Evolutionary conservation across 2,329 filamentous ascomycete genomes (phyloP).

Genomic region (Fusarium clavum): DNA sequence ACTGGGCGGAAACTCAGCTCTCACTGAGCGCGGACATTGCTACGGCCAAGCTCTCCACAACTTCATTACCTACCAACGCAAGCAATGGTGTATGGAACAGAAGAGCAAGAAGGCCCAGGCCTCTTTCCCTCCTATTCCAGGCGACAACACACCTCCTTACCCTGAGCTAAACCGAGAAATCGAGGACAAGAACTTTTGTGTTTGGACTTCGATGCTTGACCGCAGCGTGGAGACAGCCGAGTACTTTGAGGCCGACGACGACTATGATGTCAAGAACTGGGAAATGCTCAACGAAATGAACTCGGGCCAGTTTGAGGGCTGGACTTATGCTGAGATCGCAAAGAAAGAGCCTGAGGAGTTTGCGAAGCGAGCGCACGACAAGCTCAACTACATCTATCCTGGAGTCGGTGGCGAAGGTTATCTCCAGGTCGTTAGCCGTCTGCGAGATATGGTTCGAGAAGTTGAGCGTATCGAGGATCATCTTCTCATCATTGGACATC

Average conservation of each 20-base stretch:
- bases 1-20: constrained; percentile 88
- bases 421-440: constrained; percentile 93
- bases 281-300: constrained; percentile 98
- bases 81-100: constrained; percentile 85
- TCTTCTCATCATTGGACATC: constrained; percentile 90
- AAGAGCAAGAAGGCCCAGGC: constrained; percentile 79
- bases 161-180: constrained; percentile 80
- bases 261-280: constrained; percentile 97
- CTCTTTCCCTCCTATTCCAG: constrained; percentile 88
- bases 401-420: constrained; percentile 97
- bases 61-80: constrained; percentile 85
- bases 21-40: constrained; percentile 81
- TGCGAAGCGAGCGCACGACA: constrained; percentile 80
- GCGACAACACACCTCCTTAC: constrained; percentile 94
- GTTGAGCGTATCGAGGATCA: constrained; percentile 98
- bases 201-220: constrained; percentile 98
- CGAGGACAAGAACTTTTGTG: constrained; percentile 90
- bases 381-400: constrained; percentile 96
- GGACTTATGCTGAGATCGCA: constrained; percentile 93
- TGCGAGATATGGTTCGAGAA: constrained; percentile 95
- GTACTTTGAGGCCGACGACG: constrained; percentile 89
- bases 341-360: constrained; percentile 85
- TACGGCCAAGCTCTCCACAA: constrained; percentile 84
- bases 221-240: constrained; percentile 89
- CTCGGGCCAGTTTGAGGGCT: constrained; percentile 89